Conservation (phyloP, 352 stramenopile species). For the Globisporangium uncinulatum region DNA sequence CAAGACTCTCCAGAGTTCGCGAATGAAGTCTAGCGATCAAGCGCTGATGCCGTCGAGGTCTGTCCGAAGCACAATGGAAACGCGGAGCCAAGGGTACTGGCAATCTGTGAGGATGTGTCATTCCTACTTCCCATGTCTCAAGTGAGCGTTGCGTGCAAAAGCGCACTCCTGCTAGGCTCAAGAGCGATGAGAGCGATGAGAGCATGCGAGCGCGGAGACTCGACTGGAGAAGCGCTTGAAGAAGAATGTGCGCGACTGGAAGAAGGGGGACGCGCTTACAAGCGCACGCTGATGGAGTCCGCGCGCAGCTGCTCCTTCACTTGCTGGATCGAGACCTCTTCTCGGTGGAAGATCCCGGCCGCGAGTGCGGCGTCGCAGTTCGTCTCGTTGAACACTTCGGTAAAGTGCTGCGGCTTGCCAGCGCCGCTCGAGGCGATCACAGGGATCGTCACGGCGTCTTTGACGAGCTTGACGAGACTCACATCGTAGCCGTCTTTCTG, state of each 20-base stretch:
- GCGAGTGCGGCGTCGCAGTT: slow-evolving; percentile 95
- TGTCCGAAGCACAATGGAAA: no score
- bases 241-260: background rate
- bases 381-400: slow-evolving; percentile 90
- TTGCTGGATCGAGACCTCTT: slow-evolving; percentile 93
- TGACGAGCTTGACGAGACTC: slow-evolving; percentile 61
- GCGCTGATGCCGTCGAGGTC: no score
- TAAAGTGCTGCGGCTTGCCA: slow-evolving; percentile 92
- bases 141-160: no score
- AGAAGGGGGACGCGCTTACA: slow-evolving; percentile 18
- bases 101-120: background rate
- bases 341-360: slow-evolving; percentile 97
- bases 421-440: slow-evolving; percentile 97
- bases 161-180: no score
- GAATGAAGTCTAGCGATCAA: background rate
- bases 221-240: background rate
- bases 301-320: slow-evolving; percentile 91
- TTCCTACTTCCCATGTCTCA: no score
- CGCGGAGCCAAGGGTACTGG: background rate
- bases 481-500: slow-evolving; percentile 90
- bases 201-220: background rate
- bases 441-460: slow-evolving; percentile 92
- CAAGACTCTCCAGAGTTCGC: background rate
- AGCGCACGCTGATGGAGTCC: slow-evolving; percentile 63
- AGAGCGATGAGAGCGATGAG: background rate